These are phyloP conservation scores for Sisymbrium altissimum DNA, from an alignment of 345 rosid genomes.

Conservation along the genomic window DNA sequence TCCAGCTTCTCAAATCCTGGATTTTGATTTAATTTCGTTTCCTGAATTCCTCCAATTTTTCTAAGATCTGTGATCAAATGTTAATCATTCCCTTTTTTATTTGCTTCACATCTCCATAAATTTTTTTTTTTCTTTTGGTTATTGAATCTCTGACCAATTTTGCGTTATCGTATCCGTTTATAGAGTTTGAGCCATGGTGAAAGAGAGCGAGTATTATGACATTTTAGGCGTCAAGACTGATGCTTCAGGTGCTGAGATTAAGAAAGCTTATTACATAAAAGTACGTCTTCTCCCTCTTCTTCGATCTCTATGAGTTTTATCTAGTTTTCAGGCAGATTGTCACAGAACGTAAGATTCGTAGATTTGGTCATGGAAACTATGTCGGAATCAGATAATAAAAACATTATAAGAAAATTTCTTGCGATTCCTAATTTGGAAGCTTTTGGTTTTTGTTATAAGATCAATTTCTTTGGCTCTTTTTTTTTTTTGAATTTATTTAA, in stretches of 20 bases:
- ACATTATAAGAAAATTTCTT: no score
- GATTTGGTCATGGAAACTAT: not conserved
- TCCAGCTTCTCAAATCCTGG: no score
- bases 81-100: not conserved
- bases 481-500: no score
- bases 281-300: conserved; percentile 33
- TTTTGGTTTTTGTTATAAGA: not conserved
- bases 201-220: conserved; percentile 69
- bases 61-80: conserved; percentile 3
- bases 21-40: no score
- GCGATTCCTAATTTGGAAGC: not conserved
- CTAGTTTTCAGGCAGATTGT: not conserved
- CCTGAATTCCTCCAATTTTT: not conserved
- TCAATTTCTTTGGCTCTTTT: not conserved
- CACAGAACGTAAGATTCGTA: not conserved
- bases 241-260: conserved; percentile 73
- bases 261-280: conserved; percentile 89
- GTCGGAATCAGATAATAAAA: no score
- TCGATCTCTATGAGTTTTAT: not conserved
- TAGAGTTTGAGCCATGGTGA: conserved; percentile 49
- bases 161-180: not conserved
- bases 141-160: not conserved
- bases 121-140: no score
- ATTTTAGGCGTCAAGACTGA: conserved; percentile 65
- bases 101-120: not conserved